These are phyloP conservation scores for Fusarium newnesense DNA, from an alignment of 2,329 filamentous ascomycete species.

Conservation along the genomic window DNA sequence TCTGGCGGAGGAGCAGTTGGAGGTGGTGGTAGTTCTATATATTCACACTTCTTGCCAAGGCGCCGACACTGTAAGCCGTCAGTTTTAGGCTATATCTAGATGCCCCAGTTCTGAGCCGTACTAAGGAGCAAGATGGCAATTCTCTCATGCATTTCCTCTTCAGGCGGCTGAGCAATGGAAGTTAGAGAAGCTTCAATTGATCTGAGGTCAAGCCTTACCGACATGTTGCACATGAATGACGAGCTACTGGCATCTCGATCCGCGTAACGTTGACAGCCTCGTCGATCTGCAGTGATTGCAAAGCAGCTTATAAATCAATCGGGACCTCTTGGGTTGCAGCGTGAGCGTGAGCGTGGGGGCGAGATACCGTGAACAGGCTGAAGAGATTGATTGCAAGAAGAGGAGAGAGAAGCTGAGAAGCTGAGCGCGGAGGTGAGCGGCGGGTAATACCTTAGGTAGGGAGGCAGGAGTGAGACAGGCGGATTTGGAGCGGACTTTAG, in stretches of 20 bases:
- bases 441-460: neutral
- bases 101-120: neutral
- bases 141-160: slow-evolving; percentile 12
- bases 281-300: neutral
- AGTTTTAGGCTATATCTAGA: neutral
- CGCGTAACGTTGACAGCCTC: neutral
- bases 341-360: neutral
- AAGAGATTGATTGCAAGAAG: neutral
- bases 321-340: neutral
- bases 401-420: neutral
- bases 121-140: neutral
- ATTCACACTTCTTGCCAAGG: slow-evolving; percentile 5
- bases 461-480: neutral
- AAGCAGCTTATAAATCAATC: neutral
- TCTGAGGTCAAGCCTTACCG: neutral
- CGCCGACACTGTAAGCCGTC: neutral
- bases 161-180: neutral
- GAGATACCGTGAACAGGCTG: neutral
- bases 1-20: neutral
- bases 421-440: neutral
- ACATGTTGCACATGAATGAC: slow-evolving; percentile 1
- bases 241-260: neutral
- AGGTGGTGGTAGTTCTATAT: neutral
- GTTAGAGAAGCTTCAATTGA: neutral
- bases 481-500: slow-evolving; percentile 2